A percentile compares a stretch with the other conserved stretches of the same genome.
phyloP scores from a whole-genome alignment of 176 grass and related monocot species.

The Raddia guianensis region DNA sequence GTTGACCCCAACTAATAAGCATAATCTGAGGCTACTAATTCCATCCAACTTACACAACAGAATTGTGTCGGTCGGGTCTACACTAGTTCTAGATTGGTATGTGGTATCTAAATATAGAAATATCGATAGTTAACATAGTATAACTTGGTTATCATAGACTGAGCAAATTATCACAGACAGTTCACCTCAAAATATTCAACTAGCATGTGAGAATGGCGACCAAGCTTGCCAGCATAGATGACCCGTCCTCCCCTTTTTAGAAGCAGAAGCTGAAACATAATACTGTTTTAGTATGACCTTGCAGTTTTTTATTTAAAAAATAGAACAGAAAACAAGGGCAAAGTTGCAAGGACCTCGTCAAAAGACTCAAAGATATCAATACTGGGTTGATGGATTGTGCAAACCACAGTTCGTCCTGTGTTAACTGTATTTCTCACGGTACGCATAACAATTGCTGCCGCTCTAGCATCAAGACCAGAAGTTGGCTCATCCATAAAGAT shows the following conservation, averaged over 20 bases:
- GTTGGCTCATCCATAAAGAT: constrained; percentile 87
- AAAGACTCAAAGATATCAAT: constrained; percentile 86
- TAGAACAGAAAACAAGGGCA: not conserved
- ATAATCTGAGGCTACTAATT: not conserved
- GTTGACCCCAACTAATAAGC: not conserved
- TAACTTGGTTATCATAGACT: not conserved
- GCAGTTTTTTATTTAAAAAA: not conserved
- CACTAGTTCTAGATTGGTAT: not conserved
- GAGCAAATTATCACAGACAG: not conserved
- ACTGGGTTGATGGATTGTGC: constrained; percentile 80
- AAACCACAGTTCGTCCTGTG: constrained; percentile 72
- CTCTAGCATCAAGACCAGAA: constrained; percentile 74
- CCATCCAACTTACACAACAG: not conserved
- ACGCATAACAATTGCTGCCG: constrained; percentile 79
- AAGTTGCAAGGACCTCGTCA: constrained; percentile 54
- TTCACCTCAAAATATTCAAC: constrained; percentile 75
- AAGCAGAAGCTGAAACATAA: constrained; percentile 58
- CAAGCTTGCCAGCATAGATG: constrained; percentile 67
- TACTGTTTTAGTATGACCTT: constrained; percentile 5
- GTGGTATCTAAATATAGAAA: not conserved
- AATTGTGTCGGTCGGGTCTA: not conserved
- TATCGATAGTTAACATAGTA: constrained; percentile 1
- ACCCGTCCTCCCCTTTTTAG: constrained; percentile 69
- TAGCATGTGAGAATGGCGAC: constrained; percentile 57
- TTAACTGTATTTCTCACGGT: constrained; percentile 74